Percentiles rank a stretch among this genome's conserved stretches.
Conservation (phyloP, 345 rosid species). For the Camelina hispida region DNA sequence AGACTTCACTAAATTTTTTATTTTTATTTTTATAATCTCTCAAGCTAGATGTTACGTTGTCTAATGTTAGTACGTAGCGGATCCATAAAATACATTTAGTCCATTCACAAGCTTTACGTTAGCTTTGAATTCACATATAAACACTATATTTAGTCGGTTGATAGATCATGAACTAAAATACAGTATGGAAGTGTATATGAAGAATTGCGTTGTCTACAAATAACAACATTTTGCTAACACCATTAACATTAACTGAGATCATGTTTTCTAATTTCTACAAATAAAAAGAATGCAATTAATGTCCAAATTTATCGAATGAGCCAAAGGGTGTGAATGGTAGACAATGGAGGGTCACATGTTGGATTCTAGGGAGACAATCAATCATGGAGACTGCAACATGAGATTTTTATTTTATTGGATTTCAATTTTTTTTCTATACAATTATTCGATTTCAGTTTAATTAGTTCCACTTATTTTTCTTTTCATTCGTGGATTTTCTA, state of each 20-base stretch:
- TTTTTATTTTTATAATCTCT: not conserved
- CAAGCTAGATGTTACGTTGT: not conserved
- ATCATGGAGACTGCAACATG: constrained; percentile 55
- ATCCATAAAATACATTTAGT: not conserved
- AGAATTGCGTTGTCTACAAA: not conserved
- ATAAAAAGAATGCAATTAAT: constrained; percentile 5
- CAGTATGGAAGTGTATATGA: not conserved
- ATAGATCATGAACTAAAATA: not conserved
- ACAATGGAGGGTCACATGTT: constrained; percentile 59
- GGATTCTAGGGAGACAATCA: constrained; percentile 63
- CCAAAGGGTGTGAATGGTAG: constrained; percentile 47
- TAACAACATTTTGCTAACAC: not conserved
- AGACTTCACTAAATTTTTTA: not conserved
- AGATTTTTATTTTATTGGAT: constrained; percentile 35
- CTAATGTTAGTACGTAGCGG: not conserved
- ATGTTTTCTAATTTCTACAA: not conserved
- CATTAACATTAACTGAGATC: not conserved
- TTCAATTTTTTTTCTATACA: not conserved
- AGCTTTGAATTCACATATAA: not conserved
- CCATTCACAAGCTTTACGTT: not conserved
- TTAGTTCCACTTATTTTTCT: constrained; percentile 23
- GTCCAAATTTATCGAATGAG: constrained; percentile 25
- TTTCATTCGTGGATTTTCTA: constrained; percentile 33
- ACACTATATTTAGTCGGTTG: not conserved
- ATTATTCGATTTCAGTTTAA: constrained; percentile 16